These are phyloP conservation scores for Saccharomycopsis sp. DNA, from an alignment of 805 yeast genomes.

Conservation along the genomic window DNA sequence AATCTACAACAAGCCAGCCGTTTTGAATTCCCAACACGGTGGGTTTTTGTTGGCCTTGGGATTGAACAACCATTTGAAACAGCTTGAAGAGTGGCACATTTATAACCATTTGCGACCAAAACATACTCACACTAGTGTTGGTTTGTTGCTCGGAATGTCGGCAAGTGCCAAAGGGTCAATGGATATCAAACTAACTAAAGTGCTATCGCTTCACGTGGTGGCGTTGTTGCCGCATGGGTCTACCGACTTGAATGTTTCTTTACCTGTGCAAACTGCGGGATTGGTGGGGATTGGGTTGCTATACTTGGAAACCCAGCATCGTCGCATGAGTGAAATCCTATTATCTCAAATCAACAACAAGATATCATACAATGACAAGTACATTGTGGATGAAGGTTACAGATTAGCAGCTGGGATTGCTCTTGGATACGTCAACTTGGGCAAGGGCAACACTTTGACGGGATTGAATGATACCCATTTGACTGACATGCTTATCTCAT, in stretches of 20 bases:
- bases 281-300: slow-evolving; percentile 82
- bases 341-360: slow-evolving; percentile 57
- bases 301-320: slow-evolving; percentile 67
- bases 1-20: slow-evolving; percentile 69
- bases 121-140: slow-evolving; percentile 75
- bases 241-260: slow-evolving; percentile 74
- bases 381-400: slow-evolving; percentile 65
- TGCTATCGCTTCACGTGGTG: slow-evolving; percentile 84
- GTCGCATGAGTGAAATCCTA: slow-evolving; percentile 77
- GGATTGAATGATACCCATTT: slow-evolving; percentile 56
- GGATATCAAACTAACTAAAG: slow-evolving; percentile 83
- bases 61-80: slow-evolving; percentile 74
- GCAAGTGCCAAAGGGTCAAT: slow-evolving; percentile 77
- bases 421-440: slow-evolving; percentile 75
- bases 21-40: slow-evolving; percentile 74
- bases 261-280: slow-evolving; percentile 85
- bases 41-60: slow-evolving; percentile 93
- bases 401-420: slow-evolving; percentile 83
- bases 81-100: slow-evolving; percentile 91
- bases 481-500: slow-evolving; percentile 47
- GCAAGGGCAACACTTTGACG: slow-evolving; percentile 55
- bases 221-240: slow-evolving; percentile 90
- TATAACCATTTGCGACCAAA: slow-evolving; percentile 90
- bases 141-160: slow-evolving; percentile 83
- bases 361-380: slow-evolving; percentile 43